Evolutionary conservation across 352 stramenopile species (phyloP), one percentile per base, ranked within the genome.

Genomic region (Achlya hypogyna): DNA sequence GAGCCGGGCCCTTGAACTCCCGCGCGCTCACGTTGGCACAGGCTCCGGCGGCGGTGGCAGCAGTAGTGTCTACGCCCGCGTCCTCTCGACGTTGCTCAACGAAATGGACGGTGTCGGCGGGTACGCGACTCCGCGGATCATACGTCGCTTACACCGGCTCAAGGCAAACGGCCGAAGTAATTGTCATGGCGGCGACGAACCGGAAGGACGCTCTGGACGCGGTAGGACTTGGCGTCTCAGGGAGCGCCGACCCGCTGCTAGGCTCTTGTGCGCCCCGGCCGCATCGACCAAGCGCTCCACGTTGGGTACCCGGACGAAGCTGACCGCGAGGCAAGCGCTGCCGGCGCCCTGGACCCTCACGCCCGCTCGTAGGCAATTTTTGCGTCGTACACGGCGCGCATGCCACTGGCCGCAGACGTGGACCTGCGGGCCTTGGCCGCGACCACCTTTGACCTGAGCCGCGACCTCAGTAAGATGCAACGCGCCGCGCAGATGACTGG

Each of bases 71-170:
- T 91, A 91, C 65, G 78, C 82, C 9, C 82, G 84, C 51, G 83
- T 93, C 5, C 66, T 93, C 9, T 93, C 84, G 27, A 93, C 84
- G 10, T 87, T 93, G 35, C 73, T 93, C 22, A 93, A 93, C 60
- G 84, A 93, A 67, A 89, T 93, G 81, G 84, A 93, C 49, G 84
- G 84, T 47, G 80, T 93, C 27, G 83, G 82, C 28, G 72, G 56
- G 63, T 70, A 51, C 20, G n/a, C 29, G 29, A 54, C 40, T 14
- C 12, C 28, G 6, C 35, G 35, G 29, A 16, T 53, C 53, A n/a
- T n/a, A n/a, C n/a, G n/a, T 53, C 40, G 6, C 10, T 31, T 18
- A 62, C n/a, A 27, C 6, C 23, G n/a, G 23, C 18, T 40, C 23
- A 38, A 66, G 62, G 27, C 43, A 68, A 28, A 59, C 28, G 22